A percentile compares a stretch with the other conserved stretches of the same genome.
Evolutionary conservation across 1,284 basidiomycete species (phyloP).

Genomic region (Ceratobasidium sp.): DNA sequence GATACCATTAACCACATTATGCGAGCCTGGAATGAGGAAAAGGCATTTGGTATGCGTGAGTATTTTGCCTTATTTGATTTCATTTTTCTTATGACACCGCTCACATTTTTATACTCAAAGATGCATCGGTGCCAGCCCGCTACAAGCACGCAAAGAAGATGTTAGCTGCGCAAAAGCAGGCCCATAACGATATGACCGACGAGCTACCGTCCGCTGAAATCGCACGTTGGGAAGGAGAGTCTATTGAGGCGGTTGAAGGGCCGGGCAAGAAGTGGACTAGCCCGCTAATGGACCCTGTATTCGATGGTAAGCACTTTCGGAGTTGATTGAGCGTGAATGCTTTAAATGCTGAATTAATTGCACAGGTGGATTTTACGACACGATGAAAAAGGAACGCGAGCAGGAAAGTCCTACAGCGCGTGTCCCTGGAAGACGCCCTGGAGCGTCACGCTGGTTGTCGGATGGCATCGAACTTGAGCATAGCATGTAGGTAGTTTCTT

Average conservation of each 20-base stretch:
- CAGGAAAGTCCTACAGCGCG: background rate
- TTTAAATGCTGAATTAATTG: too few relatives aligned
- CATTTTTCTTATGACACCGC: too few relatives aligned
- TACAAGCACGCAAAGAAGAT: background rate
- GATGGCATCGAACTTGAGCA: conserved; percentile 1
- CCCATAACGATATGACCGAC: background rate
- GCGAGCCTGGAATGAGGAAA: background rate
- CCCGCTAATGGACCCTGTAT: background rate
- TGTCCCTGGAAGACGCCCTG: background rate
- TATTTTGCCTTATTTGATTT: too few relatives aligned
- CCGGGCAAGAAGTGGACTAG: conserved; percentile 7
- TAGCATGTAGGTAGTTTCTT: background rate
- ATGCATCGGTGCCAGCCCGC: background rate
- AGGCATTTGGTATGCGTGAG: background rate
- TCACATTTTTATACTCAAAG: background rate
- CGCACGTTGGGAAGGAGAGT: conserved; percentile 3
- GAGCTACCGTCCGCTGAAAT: background rate
- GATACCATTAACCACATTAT: background rate
- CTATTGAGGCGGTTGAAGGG: background rate
- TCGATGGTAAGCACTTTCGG: background rate
- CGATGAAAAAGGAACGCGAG: background rate
- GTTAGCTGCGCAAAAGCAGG: background rate
- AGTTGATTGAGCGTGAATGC: too few relatives aligned
- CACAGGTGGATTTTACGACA: too few relatives aligned
- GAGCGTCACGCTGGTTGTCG: background rate